These are phyloP conservation scores for Tolypocladium cylindrosporum DNA, from an alignment of 2,329 filamentous ascomycete species.

Conservation along the genomic window DNA sequence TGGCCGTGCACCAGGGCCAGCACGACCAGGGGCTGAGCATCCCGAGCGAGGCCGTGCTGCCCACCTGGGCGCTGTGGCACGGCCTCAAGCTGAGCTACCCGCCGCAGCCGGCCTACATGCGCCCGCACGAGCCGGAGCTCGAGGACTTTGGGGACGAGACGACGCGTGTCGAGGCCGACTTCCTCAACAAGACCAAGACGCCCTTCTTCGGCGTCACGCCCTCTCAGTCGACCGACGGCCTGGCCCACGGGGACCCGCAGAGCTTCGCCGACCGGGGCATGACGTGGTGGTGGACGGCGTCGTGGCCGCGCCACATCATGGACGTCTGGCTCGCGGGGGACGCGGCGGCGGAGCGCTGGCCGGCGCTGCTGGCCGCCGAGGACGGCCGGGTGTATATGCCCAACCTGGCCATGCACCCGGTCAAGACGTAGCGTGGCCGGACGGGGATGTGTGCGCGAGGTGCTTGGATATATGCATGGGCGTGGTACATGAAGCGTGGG, in stretches of 20 bases:
- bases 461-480: not conserved
- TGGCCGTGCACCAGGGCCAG: slow-evolving; percentile 22
- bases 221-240: slow-evolving; percentile 12
- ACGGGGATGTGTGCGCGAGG: not conserved
- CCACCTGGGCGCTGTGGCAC: slow-evolving; percentile 25
- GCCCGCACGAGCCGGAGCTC: not conserved
- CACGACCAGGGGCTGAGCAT: slow-evolving; percentile 16
- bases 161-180: slow-evolving; percentile 1
- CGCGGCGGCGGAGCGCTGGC: slow-evolving; percentile 8
- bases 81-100: slow-evolving; percentile 26
- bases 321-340: slow-evolving; percentile 20
- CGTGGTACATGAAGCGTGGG: not conserved
- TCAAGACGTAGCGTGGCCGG: slow-evolving; percentile 14
- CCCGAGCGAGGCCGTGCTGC: slow-evolving; percentile 24
- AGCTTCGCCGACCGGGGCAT: slow-evolving; percentile 12
- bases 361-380: slow-evolving; percentile 16
- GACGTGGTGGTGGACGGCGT: slow-evolving; percentile 24
- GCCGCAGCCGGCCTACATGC: slow-evolving; percentile 23
- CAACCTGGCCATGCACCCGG: slow-evolving; percentile 26
- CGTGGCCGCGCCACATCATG: slow-evolving; percentile 19
- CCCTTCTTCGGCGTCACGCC: slow-evolving; percentile 20
- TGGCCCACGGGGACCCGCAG: slow-evolving; percentile 13
- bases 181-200: not conserved
- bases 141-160: slow-evolving; percentile 8
- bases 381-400: slow-evolving; percentile 22